phyloP scores from a whole-genome alignment of 768 basidiomycete species.

The Phlegmacium glaucopus region DNA sequence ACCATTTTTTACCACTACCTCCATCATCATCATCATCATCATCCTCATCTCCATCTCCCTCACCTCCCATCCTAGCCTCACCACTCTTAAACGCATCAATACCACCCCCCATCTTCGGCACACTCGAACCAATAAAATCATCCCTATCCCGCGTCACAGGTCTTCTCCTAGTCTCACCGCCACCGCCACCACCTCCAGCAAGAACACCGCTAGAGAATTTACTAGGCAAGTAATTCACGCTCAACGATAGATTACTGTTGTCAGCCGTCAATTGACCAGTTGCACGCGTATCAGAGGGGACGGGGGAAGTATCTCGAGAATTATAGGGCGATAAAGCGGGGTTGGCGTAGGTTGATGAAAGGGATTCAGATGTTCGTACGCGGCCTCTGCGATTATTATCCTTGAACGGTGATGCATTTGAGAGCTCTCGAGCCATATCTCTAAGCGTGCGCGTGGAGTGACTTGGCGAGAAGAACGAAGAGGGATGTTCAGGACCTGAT shows the following conservation, averaged over 20 bases:
- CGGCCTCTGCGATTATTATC: too few species aligned
- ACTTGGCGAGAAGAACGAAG: too few species aligned
- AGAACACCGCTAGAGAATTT: slow-evolving; percentile 23
- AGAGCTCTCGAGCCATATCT: too few species aligned
- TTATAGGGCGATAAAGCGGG: too few species aligned
- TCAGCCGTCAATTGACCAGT: slow-evolving; percentile 1
- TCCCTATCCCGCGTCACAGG: slow-evolving; percentile 23
- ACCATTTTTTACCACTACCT: slow-evolving; percentile 4
- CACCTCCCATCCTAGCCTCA: slow-evolving; percentile 48
- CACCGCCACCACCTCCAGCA: slow-evolving; percentile 2
- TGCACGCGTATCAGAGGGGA: too few species aligned
- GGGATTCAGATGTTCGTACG: too few species aligned
- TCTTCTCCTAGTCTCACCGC: slow-evolving; percentile 26
- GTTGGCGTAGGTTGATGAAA: too few species aligned
- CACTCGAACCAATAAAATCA: slow-evolving; percentile 18
- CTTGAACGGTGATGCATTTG: too few species aligned
- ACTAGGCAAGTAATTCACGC: slow-evolving; percentile 24
- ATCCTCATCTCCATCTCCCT: slow-evolving; percentile 19
- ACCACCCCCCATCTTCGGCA: slow-evolving; percentile 69
- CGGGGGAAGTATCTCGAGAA: too few species aligned
- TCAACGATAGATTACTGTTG: slow-evolving; percentile 19
- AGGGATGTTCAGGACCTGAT: too few species aligned
- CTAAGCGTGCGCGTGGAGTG: too few species aligned
- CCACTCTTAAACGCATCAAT: slow-evolving; percentile 62
- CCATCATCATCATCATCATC: slow-evolving; percentile 10